Evolutionary conservation across 2,329 filamentous ascomycete species (phyloP), one percentile per base, ranked within the genome.

Genomic region (Botryotinia calthae): DNA sequence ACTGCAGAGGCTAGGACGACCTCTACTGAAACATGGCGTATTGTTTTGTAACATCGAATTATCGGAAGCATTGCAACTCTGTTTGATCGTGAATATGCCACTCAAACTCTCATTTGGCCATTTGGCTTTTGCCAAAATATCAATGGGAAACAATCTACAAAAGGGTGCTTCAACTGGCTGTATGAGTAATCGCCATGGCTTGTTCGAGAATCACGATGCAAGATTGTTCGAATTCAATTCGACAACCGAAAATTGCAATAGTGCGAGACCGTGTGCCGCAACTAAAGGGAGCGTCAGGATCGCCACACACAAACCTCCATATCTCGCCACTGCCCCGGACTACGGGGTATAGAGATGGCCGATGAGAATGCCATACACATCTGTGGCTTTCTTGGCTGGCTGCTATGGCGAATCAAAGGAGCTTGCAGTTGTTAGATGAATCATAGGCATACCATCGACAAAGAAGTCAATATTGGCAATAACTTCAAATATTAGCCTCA

Each of bases 321-420:
- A 18, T 42, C 22, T 61, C 42, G 37, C 18, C 8, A 20, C n/a
- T 65, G 48, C 16, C 46, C 34, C 34, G 25, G 64, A 56, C 34
- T 31, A 67, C 16, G 48, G 64, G 62, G 16, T 37, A 54, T 40
- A 18, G 9, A 54, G 34, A 14, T 40, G 22, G 5, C 46, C 46
- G 31, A 67, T 56, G 46, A 54, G 48, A 56, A 67, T 54, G 46
- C 34, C 16, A 67, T 67, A 16, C 34, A 56, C 6, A 56, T 10
- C 25, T 40, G 34, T 31, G 64, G 48, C 64, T 56, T 67, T 42
- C 46, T 54, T 42, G 34, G 64, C 64, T 56, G 48, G 34, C 8
- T 28, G 9, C 34, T 2, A 9, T 42, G 64, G 25, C 64, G 64
- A 67, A 67, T 67, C 48, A 67, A 67, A 67, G n/a, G 48, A 42